Conservation (phyloP, 2,329 filamentous ascomycete genomes). For the Pseudogymnoascus sp. region DNA sequence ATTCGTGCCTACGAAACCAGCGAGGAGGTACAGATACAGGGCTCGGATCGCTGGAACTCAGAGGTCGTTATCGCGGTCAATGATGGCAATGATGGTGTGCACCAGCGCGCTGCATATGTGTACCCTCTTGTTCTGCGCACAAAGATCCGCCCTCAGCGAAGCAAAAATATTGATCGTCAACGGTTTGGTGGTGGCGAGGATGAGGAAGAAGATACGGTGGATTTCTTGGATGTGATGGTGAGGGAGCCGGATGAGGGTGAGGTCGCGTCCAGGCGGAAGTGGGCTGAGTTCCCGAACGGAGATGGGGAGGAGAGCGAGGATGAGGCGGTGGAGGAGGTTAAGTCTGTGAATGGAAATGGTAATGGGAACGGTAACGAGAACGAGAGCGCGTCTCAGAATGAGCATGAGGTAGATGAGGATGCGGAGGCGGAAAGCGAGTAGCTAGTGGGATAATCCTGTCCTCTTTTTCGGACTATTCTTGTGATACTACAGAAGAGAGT, state of each 20-base stretch:
- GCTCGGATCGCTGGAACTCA: slow-evolving; percentile 53
- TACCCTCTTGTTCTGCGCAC: slow-evolving; percentile 60
- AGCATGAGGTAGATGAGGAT: slow-evolving; percentile 17
- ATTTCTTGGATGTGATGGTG: slow-evolving; percentile 47
- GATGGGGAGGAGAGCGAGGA: slow-evolving; percentile 23
- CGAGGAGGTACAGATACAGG: slow-evolving; percentile 40
- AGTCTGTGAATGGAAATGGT: not conserved
- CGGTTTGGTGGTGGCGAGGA: slow-evolving; percentile 18
- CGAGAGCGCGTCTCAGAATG: not conserved
- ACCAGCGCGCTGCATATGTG: slow-evolving; percentile 54
- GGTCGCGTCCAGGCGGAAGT: slow-evolving; percentile 42
- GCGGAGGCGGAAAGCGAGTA: slow-evolving; percentile 15
- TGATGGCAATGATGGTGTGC: slow-evolving; percentile 41
- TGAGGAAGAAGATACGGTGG: slow-evolving; percentile 42
- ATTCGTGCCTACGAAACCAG: slow-evolving; percentile 57
- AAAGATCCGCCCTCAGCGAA: slow-evolving; percentile 52
- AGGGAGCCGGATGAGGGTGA: slow-evolving; percentile 48
- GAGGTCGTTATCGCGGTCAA: slow-evolving; percentile 53
- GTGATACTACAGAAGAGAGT: not conserved
- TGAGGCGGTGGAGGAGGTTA: slow-evolving; percentile 13
- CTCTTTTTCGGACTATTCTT: not conserved
- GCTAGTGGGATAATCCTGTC: not conserved
- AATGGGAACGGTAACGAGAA: not conserved
- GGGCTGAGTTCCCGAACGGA: slow-evolving; percentile 32
- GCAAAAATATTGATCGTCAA: slow-evolving; percentile 50